Conservation (phyloP, 2,329 filamentous ascomycete genomes). For the Fusarium virguliforme region DNA sequence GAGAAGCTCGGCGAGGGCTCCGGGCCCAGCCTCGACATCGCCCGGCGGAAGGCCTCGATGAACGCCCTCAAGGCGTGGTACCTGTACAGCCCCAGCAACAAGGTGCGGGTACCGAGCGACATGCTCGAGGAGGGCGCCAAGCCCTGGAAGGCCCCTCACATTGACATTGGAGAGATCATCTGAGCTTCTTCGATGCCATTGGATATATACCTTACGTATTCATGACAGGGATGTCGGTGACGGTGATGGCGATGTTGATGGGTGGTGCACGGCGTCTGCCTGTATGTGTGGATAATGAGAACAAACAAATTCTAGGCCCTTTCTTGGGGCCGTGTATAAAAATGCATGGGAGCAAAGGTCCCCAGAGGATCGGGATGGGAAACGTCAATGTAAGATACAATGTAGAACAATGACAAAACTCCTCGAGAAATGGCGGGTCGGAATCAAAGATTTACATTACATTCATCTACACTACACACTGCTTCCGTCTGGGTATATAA, state of each 20-base stretch:
- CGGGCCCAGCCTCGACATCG: slow-evolving; percentile 83
- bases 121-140: slow-evolving; percentile 74
- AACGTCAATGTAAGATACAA: slow-evolving; percentile 59
- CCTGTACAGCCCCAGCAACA: slow-evolving; percentile 84
- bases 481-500: slow-evolving; percentile 35
- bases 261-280: slow-evolving; percentile 40
- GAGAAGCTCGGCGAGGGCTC: slow-evolving; percentile 95
- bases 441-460: slow-evolving; percentile 45
- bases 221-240: slow-evolving; percentile 30
- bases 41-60: slow-evolving; percentile 84
- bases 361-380: slow-evolving; percentile 43
- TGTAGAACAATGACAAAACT: slow-evolving; percentile 58
- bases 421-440: slow-evolving; percentile 47
- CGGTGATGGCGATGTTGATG: slow-evolving; percentile 29
- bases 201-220: slow-evolving; percentile 42
- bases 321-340: slow-evolving; percentile 53
- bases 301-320: slow-evolving; percentile 45
- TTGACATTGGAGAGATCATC: slow-evolving; percentile 81
- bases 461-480: neutral
- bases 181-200: slow-evolving; percentile 49
- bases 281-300: slow-evolving; percentile 50
- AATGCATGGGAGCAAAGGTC: slow-evolving; percentile 50
- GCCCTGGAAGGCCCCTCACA: slow-evolving; percentile 77
- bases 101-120: slow-evolving; percentile 78
- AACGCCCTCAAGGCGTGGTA: slow-evolving; percentile 95